Conservation (phyloP, 495 filamentous ascomycete genomes). For the Chaetomium fimeti region DNA sequence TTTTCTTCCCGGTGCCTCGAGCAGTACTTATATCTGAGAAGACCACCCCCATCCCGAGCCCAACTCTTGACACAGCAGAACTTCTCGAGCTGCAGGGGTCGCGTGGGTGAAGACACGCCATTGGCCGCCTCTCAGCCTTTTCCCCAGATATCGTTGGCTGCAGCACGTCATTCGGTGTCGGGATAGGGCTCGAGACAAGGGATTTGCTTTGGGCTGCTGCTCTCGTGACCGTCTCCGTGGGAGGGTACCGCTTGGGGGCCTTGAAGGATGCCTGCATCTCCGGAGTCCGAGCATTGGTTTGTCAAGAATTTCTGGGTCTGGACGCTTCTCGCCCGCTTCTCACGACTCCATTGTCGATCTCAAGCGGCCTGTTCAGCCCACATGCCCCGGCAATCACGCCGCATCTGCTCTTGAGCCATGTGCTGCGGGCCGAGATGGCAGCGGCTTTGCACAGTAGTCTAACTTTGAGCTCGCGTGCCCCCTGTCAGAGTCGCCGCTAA, state of each 20-base stretch:
- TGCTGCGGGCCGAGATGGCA: conserved; percentile 1
- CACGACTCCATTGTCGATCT: not conserved
- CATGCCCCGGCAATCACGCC: not conserved
- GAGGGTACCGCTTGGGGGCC: not conserved
- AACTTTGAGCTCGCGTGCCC: not conserved
- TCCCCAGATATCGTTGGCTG: conserved; percentile 6
- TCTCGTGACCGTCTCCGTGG: conserved; percentile 4
- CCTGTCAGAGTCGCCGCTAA: not conserved
- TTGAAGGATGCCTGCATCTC: not conserved
- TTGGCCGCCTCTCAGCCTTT: conserved; percentile 17
- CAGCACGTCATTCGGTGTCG: conserved; percentile 16
- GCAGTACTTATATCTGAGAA: conserved; percentile 2
- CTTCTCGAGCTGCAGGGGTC: conserved; percentile 7
- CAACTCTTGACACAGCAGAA: conserved; percentile 19
- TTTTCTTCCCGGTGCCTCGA: not conserved
- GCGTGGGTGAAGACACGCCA: conserved; percentile 16
- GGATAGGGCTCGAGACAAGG: conserved; percentile 1
- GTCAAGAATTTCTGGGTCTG: not conserved
- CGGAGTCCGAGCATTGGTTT: not conserved
- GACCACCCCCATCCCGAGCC: conserved; percentile 15
- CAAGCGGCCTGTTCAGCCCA: not conserved
- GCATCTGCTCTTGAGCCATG: not conserved
- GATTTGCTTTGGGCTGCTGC: not conserved
- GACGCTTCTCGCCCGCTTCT: not conserved
- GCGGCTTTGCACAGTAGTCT: not conserved